These are phyloP conservation scores for Petunia axillaris DNA, from an alignment of 257 asterid species.

Conservation along the genomic window DNA sequence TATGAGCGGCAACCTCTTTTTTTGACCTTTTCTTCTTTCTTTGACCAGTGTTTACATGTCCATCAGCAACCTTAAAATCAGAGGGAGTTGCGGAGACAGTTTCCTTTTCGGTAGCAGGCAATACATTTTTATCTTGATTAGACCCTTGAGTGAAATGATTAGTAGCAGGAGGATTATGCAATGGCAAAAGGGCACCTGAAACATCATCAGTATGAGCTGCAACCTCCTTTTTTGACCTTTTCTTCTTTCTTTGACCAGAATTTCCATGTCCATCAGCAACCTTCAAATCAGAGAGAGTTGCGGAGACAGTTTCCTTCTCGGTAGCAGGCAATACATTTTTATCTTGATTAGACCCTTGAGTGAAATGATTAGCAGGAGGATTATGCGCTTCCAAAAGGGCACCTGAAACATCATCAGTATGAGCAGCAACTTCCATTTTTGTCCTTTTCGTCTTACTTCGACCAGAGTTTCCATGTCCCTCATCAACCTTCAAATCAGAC, in stretches of 20 bases:
- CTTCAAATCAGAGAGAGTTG: slow-evolving; percentile 8
- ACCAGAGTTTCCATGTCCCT: slow-evolving; percentile 23
- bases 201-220: slow-evolving; percentile 25
- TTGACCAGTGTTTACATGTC: not conserved
- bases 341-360: slow-evolving; percentile 33
- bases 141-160: slow-evolving; percentile 30
- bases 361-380: slow-evolving; percentile 29
- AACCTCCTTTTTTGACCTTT: slow-evolving; percentile 20
- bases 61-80: slow-evolving; percentile 19
- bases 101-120: slow-evolving; percentile 8
- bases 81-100: not conserved
- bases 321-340: slow-evolving; percentile 28
- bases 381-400: slow-evolving; percentile 27
- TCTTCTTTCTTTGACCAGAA: slow-evolving; percentile 22
- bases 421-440: slow-evolving; percentile 23
- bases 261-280: slow-evolving; percentile 22
- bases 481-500: slow-evolving; percentile 27
- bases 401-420: slow-evolving; percentile 29
- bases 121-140: slow-evolving; percentile 30
- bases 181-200: slow-evolving; percentile 27
- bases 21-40: slow-evolving; percentile 26
- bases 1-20: slow-evolving; percentile 18
- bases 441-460: slow-evolving; percentile 25
- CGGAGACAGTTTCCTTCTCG: not conserved
- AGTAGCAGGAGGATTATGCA: slow-evolving; percentile 25